Evolutionary conservation across 2,329 filamentous ascomycete species (phyloP), one percentile per base, ranked within the genome.

Genomic region (Hypoxylon sp.): DNA sequence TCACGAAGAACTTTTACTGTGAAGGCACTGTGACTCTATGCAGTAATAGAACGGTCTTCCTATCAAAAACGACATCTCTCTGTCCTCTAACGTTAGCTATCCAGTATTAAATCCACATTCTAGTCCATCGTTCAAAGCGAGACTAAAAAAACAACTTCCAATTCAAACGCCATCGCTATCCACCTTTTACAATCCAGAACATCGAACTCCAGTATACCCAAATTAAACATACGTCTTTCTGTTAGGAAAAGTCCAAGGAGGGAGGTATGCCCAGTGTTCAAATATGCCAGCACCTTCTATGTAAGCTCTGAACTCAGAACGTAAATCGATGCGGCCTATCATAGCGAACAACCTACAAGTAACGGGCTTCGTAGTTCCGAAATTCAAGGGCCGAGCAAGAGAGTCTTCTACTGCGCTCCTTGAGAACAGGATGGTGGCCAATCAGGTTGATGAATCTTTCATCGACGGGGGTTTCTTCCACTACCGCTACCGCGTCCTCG

Each of bases 321-420:
- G 6, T 17, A 51, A 34, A 34, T 6, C 1, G 21, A 34, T 30
- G n/a, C 48, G 19, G 5, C 14, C 28, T 1, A 1, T 2, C 10
- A 21, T n/a, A 14, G 17, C 1, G 25, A 11, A 28, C 6, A 49
- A 5, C n/a, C 11, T 34, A 51, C 30, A 51, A 3, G 10, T 43
- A 43, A 43, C 38, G 38, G 7, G n/a, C 28, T 3, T 11, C 13
- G 4, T 21, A 9, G 13, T 23, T 6, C 17, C 30, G 2, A 13
- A 60, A 51, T 11, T 48, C 21, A 3, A 50, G 34, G 5, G 5
- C 11, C 13, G 56, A 51, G 25, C 34, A 60, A 6, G 56, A 60
- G 17, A 4, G 34, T 9, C 46, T 17, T 43, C 56, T 21, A 11
- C 36, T 21, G 45, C 45, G 56, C 21, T 59, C 32, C 11, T n/a